A percentile compares a stretch with the other conserved stretches of the same genome.
These are phyloP conservation scores for Pythium scleroteichum DNA, from an alignment of 352 stramenopile species.

Conservation along the genomic window DNA sequence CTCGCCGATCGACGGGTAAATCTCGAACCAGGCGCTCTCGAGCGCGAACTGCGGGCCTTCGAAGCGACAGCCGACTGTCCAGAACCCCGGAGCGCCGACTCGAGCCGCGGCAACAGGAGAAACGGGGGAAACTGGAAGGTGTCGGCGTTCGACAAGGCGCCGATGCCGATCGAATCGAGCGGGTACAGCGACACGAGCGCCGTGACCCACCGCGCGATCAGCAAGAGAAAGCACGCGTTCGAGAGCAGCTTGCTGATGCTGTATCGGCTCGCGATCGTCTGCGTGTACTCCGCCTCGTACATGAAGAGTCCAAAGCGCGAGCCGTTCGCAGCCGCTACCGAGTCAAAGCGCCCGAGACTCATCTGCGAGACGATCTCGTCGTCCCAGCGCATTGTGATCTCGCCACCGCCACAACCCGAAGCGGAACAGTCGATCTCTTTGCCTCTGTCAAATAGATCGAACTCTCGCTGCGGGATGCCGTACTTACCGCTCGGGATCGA, in stretches of 20 bases:
- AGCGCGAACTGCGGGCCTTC: constrained; percentile 31
- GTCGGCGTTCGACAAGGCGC: constrained; percentile 9
- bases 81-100: constrained; percentile 25
- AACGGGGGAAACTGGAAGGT: constrained; percentile 24
- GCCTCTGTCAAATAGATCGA: constrained; percentile 14
- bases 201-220: constrained; percentile 33
- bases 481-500: not conserved
- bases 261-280: constrained; percentile 25
- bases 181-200: constrained; percentile 4
- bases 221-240: constrained; percentile 25
- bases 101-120: constrained; percentile 17
- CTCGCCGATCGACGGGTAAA: constrained; percentile 33
- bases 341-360: not conserved
- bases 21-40: constrained; percentile 34
- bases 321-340: constrained; percentile 22
- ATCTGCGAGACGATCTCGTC: not conserved
- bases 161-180: constrained; percentile 17
- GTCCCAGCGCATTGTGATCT: constrained; percentile 19
- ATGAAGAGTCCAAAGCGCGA: constrained; percentile 28
- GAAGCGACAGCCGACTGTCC: constrained; percentile 32
- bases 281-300: constrained; percentile 8
- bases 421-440: not conserved
- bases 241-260: constrained; percentile 29
- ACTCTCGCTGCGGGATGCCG: constrained; percentile 10
- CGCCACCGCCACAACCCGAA: not conserved